Evolutionary conservation across 2,329 filamentous ascomycete species (phyloP).

Genomic region (Fusarium floridanum): DNA sequence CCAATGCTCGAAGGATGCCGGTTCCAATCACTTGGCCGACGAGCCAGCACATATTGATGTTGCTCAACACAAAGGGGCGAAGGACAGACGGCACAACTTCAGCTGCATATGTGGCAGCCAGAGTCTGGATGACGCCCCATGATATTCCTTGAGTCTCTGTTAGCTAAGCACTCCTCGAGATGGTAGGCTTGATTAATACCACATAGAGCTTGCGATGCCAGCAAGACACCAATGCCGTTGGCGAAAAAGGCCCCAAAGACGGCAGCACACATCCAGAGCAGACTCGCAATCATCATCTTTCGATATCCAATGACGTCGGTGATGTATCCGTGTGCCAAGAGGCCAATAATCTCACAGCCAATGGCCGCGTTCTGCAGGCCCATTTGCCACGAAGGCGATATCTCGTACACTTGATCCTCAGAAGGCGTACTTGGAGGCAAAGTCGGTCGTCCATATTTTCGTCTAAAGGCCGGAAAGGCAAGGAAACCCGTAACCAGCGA

Average conservation of each 20-base stretch:
- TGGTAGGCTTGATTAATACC: constrained; percentile 12
- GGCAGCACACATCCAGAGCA: constrained; percentile 52
- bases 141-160: constrained; percentile 43
- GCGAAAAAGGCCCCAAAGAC: constrained; percentile 57
- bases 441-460: constrained; percentile 43
- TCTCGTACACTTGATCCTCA: constrained; percentile 50
- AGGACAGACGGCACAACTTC: constrained; percentile 52
- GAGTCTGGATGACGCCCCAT: constrained; percentile 53
- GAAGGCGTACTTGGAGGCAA: constrained; percentile 16
- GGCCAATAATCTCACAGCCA: constrained; percentile 50
- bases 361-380: constrained; percentile 40
- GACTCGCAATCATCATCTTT: constrained; percentile 54
- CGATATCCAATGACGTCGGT: constrained; percentile 54
- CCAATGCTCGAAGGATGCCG: constrained; percentile 51
- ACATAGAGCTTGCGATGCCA: constrained; percentile 52
- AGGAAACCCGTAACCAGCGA: constrained; percentile 39
- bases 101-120: constrained; percentile 56
- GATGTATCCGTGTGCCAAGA: constrained; percentile 57
- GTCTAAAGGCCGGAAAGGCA: constrained; percentile 39
- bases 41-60: constrained; percentile 59
- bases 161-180: background rate
- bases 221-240: constrained; percentile 47
- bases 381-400: constrained; percentile 47
- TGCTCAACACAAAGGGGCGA: constrained; percentile 52
- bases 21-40: constrained; percentile 56